These are phyloP conservation scores for Klebsormidium nitens DNA, from an alignment of 139 green algal genomes.

Conservation along the genomic window DNA sequence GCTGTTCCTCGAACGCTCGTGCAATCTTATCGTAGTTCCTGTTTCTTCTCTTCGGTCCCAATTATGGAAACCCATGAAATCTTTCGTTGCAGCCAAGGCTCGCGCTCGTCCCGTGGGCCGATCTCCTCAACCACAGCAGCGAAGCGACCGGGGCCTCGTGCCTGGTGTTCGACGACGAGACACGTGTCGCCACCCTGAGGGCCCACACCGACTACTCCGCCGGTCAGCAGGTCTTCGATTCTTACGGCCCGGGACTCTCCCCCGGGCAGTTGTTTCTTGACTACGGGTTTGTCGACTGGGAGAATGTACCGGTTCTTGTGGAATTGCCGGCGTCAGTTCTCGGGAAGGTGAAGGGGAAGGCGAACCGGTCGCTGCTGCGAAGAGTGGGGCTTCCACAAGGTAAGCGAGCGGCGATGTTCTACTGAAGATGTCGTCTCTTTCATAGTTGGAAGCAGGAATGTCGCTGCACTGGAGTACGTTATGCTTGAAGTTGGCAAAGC, in stretches of 20 bases:
- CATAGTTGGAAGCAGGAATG: too few relatives aligned
- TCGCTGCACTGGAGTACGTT: too few relatives aligned
- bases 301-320: too few relatives aligned
- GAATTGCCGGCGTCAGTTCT: too few relatives aligned
- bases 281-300: conserved; percentile 35
- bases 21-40: not conserved
- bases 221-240: conserved; percentile 32
- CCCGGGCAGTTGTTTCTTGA: conserved; percentile 18
- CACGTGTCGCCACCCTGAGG: conserved; percentile 8
- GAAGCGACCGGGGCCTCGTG: conserved; percentile 7
- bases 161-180: not conserved
- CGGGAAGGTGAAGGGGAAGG: too few relatives aligned
- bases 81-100: conserved; percentile 6
- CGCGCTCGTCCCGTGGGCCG: conserved; percentile 21
- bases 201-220: conserved; percentile 12
- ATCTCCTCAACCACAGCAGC: conserved; percentile 35
- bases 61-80: too few relatives aligned
- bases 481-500: too few relatives aligned
- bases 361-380: too few relatives aligned
- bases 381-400: too few relatives aligned
- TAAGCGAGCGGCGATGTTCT: too few relatives aligned
- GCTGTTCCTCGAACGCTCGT: not conserved
- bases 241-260: conserved; percentile 20
- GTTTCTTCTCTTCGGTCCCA: conserved; percentile 12
- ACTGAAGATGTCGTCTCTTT: too few relatives aligned